These are phyloP conservation scores for Solidago caesia DNA, from an alignment of 129 eudicot genomes.

Conservation along the genomic window DNA sequence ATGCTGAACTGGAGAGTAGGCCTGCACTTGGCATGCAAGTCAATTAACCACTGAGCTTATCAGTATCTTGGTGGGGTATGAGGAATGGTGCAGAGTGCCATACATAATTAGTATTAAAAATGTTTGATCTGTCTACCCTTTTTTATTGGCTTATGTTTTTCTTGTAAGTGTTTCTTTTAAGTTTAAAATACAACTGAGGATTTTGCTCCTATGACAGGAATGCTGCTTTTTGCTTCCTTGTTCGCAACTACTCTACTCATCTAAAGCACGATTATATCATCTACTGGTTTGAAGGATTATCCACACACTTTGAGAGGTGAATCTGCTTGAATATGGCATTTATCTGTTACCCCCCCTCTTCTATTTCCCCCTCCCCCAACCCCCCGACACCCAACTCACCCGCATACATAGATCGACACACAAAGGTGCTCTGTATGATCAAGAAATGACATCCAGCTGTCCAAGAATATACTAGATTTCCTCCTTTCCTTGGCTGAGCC, in stretches of 20 bases:
- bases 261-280: conserved; percentile 51
- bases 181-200: conserved; percentile 4
- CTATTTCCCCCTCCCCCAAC: background rate
- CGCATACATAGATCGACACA: background rate
- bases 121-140: conserved; percentile 2
- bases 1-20: background rate
- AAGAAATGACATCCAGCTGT: background rate
- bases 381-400: too few species aligned
- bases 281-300: conserved; percentile 84
- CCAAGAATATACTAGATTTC: conserved; percentile 1
- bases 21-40: background rate
- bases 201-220: conserved; percentile 57
- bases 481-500: conserved; percentile 7
- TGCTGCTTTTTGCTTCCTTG: conserved; percentile 70
- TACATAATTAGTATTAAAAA: background rate
- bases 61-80: conserved; percentile 6
- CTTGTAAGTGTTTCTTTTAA: background rate
- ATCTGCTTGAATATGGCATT: conserved; percentile 10
- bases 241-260: conserved; percentile 49
- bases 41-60: background rate
- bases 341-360: background rate
- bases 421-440: background rate
- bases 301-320: conserved; percentile 70
- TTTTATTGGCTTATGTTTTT: background rate
- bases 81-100: conserved; percentile 16